Conservation (phyloP, 495 filamentous ascomycete genomes). For the Hyaloscypha hepaticicola region DNA sequence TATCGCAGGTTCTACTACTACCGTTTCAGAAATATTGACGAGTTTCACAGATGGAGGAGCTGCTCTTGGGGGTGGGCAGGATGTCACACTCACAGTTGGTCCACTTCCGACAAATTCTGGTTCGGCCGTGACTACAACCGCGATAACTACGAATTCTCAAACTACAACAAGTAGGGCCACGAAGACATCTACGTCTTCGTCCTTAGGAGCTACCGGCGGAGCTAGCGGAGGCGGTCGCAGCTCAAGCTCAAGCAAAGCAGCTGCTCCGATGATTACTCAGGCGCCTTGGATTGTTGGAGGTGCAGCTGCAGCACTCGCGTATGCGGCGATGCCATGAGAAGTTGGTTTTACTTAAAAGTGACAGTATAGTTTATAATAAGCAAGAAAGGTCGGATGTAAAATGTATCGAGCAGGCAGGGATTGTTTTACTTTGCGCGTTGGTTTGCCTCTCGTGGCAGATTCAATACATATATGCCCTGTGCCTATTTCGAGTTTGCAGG, state of each 20-base stretch:
- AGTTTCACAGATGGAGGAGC: slow-evolving; percentile 9
- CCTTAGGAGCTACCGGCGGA: background rate
- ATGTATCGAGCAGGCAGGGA: too few relatives aligned
- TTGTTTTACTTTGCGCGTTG: too few relatives aligned
- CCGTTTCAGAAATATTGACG: background rate
- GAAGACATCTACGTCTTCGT: background rate
- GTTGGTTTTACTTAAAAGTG: too few relatives aligned
- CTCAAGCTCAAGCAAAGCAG: slow-evolving; percentile 14
- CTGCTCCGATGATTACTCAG: slow-evolving; percentile 26
- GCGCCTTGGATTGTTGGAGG: slow-evolving; percentile 25
- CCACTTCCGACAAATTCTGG: background rate
- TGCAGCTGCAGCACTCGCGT: slow-evolving; percentile 21
- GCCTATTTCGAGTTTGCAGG: background rate
- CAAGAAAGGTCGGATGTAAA: too few relatives aligned
- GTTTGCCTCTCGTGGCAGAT: too few relatives aligned
- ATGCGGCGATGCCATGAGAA: slow-evolving; percentile 22
- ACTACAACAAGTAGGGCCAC: too few relatives aligned
- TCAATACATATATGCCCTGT: background rate
- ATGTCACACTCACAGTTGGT: slow-evolving; percentile 21
- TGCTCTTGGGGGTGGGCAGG: background rate
- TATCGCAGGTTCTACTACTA: background rate
- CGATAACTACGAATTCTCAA: background rate
- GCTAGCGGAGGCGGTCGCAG: background rate
- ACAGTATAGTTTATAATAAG: too few relatives aligned
- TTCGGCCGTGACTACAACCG: slow-evolving; percentile 1